Evolutionary conservation across 768 basidiomycete species (phyloP), one percentile per base, ranked within the genome.

Genomic region (Candolleomyces aberdarensis): DNA sequence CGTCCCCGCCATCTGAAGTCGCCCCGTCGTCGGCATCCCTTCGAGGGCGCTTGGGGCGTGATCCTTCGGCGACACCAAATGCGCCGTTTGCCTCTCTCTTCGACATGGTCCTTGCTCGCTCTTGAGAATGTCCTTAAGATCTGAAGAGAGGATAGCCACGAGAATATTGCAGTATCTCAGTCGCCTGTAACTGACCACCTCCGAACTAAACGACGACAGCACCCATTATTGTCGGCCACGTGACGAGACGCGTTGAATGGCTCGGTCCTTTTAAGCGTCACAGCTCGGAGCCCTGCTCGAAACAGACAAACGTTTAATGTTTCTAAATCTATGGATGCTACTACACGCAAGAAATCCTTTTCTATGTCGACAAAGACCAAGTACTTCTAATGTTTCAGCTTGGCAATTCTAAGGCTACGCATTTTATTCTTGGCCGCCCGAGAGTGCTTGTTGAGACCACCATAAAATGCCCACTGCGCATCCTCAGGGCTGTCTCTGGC

Each of bases 371-470:
- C 19, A 8, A 7, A 46, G 44, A 4, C 19, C 44, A 4, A 46
- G 3, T 5, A 4, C 19, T 17, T 36, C 36, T 36, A 36, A 11
- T 62, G 19, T 63, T 65, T 26, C 29, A 83, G 56, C 58, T 70
- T 78, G 19, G 85, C 86, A 11, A 87, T 65, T 56, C 80, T 72
- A 43, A 86, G 66, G 51, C 80, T 75, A n/a, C 66, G 63, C 79
- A 87, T 77, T 48, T 78, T 73, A 64, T 72, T 74, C 63, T 72
- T 76, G 14, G 86, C 85, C 3, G 81, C 80, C n/a, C 80, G 76
- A 14, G 86, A 85, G 65, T 91, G 89, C 58, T 84, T 85, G 67
- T 91, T 93, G 66, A 89, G 73, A 14, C 88, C 89, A 15, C 89
- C 88, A 58, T 81, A 77, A 74, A 89, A 91, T 0, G 88, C 86